Percentiles rank a stretch among this genome's conserved stretches.
phyloP scores from a whole-genome alignment of 352 stramenopile genomes.

The Lagenidium giganteum region DNA sequence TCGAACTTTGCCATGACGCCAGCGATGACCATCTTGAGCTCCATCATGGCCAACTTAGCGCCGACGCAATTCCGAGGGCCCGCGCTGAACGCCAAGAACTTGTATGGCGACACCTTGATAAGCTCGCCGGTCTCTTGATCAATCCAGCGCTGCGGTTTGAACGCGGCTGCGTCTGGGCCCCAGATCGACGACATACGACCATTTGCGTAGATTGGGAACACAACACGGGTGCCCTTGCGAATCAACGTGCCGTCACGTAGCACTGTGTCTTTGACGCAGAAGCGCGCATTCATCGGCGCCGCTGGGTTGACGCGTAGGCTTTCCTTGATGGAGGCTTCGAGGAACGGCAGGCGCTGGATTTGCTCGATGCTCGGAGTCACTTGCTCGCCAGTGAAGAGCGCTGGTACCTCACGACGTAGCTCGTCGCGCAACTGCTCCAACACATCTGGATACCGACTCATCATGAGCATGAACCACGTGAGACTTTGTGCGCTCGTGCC shows the following conservation, averaged over 20 bases:
- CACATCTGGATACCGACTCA: slow-evolving; percentile 53
- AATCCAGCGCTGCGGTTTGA: slow-evolving; percentile 69
- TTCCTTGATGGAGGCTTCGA: slow-evolving; percentile 56
- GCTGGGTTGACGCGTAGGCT: slow-evolving; percentile 56
- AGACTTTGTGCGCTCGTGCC: slow-evolving; percentile 75
- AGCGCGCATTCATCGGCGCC: slow-evolving; percentile 50
- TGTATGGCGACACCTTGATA: slow-evolving; percentile 38
- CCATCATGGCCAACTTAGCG: slow-evolving; percentile 47
- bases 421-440: slow-evolving; percentile 22
- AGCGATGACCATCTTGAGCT: slow-evolving; percentile 50
- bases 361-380: slow-evolving; percentile 31
- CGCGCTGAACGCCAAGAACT: slow-evolving; percentile 66
- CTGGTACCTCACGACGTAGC: slow-evolving; percentile 19
- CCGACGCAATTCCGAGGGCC: slow-evolving; percentile 62
- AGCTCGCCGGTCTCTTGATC: slow-evolving; percentile 30
- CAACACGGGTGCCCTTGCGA: slow-evolving; percentile 39
- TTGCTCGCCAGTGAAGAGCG: slow-evolving; percentile 8
- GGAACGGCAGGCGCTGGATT: slow-evolving; percentile 35
- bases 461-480: slow-evolving; percentile 72
- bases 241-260: slow-evolving; percentile 69
- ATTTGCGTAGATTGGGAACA: slow-evolving; percentile 63
- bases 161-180: slow-evolving; percentile 51
- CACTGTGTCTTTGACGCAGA: slow-evolving; percentile 42
- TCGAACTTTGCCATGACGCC: slow-evolving; percentile 35
- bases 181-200: slow-evolving; percentile 50